Percentiles rank a stretch among this genome's conserved stretches.
phyloP scores from a whole-genome alignment of 208 protist species.

The Trypanosomatidae sp. region DNA sequence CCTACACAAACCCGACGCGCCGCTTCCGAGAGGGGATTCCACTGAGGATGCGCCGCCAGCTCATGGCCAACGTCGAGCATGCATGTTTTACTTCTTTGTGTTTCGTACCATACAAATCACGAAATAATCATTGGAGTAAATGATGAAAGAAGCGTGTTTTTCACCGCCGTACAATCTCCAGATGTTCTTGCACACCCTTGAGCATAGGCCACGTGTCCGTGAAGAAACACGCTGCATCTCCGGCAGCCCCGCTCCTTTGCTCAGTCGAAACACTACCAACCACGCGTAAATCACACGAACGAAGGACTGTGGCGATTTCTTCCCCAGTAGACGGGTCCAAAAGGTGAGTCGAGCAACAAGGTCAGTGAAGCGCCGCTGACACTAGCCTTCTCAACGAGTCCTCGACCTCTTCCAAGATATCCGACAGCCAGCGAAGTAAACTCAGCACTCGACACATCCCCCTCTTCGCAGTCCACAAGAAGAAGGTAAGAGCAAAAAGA shows the following conservation, averaged over 20 bases:
- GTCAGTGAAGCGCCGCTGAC: not conserved
- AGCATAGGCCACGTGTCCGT: not conserved
- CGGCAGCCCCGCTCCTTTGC: not conserved
- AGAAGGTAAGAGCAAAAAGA: not conserved
- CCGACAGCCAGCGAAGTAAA: not conserved
- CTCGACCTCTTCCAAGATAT: not conserved
- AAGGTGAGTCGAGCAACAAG: not conserved
- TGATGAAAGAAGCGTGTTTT: not conserved
- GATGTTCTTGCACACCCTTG: not conserved
- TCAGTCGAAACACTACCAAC: not conserved
- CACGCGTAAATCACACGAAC: not conserved
- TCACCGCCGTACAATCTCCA: not conserved
- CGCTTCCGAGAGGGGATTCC: not conserved
- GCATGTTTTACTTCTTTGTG: not conserved
- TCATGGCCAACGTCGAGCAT: not conserved
- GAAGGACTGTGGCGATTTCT: not conserved
- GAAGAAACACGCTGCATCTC: not conserved
- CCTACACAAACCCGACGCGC: not conserved
- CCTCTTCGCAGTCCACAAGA: not conserved
- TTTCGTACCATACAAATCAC: not conserved
- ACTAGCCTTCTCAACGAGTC: slow-evolving; percentile 76
- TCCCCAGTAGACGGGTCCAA: no score
- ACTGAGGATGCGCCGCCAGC: not conserved
- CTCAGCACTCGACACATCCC: not conserved
- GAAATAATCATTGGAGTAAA: not conserved